Evolutionary conservation across 768 basidiomycete species (phyloP).

Genomic region (Mycena floridula): DNA sequence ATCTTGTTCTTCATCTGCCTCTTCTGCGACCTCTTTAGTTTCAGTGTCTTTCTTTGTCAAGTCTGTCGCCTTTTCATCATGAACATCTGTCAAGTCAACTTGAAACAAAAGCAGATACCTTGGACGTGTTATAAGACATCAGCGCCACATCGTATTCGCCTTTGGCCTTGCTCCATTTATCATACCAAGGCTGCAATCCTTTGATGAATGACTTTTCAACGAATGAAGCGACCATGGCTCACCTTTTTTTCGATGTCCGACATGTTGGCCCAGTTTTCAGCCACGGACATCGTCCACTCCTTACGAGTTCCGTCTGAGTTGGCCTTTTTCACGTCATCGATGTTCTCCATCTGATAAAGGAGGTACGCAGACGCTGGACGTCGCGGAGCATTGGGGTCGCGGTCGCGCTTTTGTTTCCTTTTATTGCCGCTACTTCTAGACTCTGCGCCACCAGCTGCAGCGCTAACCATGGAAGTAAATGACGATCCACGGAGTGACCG

Average conservation of each 20-base stretch:
- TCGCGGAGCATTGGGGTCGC: conserved; percentile 74
- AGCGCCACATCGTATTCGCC: too few relatives aligned
- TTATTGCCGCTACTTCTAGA: too few relatives aligned
- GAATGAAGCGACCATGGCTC: conserved; percentile 34
- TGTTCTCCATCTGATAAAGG: conserved; percentile 65
- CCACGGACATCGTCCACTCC: conserved; percentile 49
- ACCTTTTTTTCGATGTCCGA: conserved; percentile 37
- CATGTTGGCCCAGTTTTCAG: conserved; percentile 48
- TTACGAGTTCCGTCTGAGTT: conserved; percentile 43
- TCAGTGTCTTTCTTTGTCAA: too few relatives aligned
- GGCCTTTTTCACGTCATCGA: conserved; percentile 40
- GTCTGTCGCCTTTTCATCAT: too few relatives aligned
- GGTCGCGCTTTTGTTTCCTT: too few relatives aligned
- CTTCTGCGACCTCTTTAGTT: conserved; percentile 32
- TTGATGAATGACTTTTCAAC: too few relatives aligned
- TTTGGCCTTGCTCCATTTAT: too few relatives aligned
- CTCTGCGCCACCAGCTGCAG: too few relatives aligned
- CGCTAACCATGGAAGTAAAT: too few relatives aligned
- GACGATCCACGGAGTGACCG: too few relatives aligned
- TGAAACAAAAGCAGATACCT: neutral
- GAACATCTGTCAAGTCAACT: conserved; percentile 21
- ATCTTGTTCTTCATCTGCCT: conserved; percentile 37
- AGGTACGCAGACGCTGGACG: conserved; percentile 69
- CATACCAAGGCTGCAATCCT: too few relatives aligned
- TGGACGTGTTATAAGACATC: neutral